Evolutionary conservation across 805 yeast species (phyloP).

Genomic region (Metschnikowia baotianmanensis): DNA sequence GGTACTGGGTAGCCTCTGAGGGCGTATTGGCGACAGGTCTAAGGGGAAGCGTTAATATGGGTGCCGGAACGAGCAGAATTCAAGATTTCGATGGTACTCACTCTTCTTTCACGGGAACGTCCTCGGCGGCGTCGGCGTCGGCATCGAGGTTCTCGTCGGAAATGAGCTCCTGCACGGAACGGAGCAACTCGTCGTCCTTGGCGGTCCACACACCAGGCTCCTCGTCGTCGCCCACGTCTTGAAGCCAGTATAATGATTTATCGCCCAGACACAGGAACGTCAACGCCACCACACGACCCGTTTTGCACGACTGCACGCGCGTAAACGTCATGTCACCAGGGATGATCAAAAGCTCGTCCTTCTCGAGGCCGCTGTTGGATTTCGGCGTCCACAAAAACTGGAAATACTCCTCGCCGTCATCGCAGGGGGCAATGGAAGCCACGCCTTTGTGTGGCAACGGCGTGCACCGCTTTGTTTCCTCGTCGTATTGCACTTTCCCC

Average conservation of each 20-base stretch:
- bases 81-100: constrained; percentile 2
- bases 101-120: constrained; percentile 8
- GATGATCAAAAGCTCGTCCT: constrained; percentile 66
- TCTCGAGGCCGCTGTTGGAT: constrained; percentile 44
- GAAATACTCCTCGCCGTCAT: constrained; percentile 70
- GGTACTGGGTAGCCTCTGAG: constrained; percentile 7
- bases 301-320: constrained; percentile 62
- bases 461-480: constrained; percentile 57
- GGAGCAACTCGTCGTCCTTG: constrained; percentile 51
- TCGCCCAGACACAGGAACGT: constrained; percentile 64
- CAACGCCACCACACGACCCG: constrained; percentile 76
- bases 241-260: constrained; percentile 68
- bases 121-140: constrained; percentile 13
- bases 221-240: constrained; percentile 66
- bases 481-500: constrained; percentile 69
- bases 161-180: constrained; percentile 16
- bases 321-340: constrained; percentile 86
- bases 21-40: not conserved
- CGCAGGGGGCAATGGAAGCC: constrained; percentile 56
- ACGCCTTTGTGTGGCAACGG: constrained; percentile 72
- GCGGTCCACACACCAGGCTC: constrained; percentile 54
- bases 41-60: not conserved
- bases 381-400: constrained; percentile 75
- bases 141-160: constrained; percentile 19
- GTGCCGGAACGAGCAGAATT: not conserved